Percentiles rank a stretch among this genome's conserved stretches.
Conservation (phyloP, 2,329 filamentous ascomycete genomes). For the Fusarium sororula region DNA sequence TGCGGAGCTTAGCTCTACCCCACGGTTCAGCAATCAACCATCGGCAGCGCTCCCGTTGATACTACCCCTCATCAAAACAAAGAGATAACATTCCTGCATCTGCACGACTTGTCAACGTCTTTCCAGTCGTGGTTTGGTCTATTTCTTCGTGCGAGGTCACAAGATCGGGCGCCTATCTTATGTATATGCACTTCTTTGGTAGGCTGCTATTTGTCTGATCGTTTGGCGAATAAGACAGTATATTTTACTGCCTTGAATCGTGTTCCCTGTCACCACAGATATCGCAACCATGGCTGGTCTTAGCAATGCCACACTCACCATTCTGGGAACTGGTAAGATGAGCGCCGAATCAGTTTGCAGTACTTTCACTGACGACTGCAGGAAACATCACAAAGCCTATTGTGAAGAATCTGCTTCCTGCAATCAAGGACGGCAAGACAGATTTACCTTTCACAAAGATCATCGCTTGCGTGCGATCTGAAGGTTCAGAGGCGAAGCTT, state of each 20-base stretch:
- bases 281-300: slow-evolving; percentile 24
- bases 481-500: slow-evolving; percentile 36
- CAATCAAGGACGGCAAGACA: background rate
- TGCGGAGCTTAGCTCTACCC: slow-evolving; percentile 6
- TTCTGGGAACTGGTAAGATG: slow-evolving; percentile 36
- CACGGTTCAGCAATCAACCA: background rate
- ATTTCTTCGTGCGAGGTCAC: background rate
- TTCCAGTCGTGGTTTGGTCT: slow-evolving; percentile 27
- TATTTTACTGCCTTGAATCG: background rate
- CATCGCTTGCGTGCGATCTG: slow-evolving; percentile 45
- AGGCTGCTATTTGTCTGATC: background rate
- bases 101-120: slow-evolving; percentile 28
- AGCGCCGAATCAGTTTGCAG: background rate
- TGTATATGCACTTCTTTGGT: background rate
- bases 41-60: slow-evolving; percentile 25
- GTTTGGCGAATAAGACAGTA: background rate
- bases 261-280: background rate
- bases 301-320: slow-evolving; percentile 37
- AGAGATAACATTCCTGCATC: slow-evolving; percentile 18
- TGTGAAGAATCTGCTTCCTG: slow-evolving; percentile 37
- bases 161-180: background rate
- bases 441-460: slow-evolving; percentile 38
- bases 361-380: background rate
- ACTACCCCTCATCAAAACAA: slow-evolving; percentile 9
- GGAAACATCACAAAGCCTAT: slow-evolving; percentile 47